Evolutionary conservation across 352 stramenopile genomes (phyloP).

Genomic region (Globisporangium yorkense): DNA sequence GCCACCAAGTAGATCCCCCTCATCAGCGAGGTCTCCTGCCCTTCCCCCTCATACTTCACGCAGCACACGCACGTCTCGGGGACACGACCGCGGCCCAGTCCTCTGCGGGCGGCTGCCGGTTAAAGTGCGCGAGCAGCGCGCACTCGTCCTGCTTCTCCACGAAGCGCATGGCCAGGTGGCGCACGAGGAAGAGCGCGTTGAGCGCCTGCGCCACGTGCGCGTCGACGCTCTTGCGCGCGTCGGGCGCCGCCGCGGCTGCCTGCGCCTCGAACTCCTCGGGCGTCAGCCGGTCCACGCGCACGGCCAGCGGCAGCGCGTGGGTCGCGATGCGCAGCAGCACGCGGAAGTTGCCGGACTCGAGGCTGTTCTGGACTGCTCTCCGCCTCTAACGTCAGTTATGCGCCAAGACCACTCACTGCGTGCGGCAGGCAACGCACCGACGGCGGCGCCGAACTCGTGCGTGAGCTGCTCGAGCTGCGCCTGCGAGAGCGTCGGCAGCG

Average conservation of each 20-base stretch:
- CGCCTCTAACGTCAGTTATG: no score
- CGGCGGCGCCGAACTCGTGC: constrained; percentile 48
- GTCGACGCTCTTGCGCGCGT: constrained; percentile 27
- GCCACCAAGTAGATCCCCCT: background rate
- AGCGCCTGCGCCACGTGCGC: constrained; percentile 41
- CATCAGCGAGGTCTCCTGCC: background rate
- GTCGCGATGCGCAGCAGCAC: constrained; percentile 61
- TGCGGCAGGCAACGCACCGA: constrained; percentile 27
- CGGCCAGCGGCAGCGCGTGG: constrained; percentile 48
- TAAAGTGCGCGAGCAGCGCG: constrained; percentile 60
- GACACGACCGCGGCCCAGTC: constrained; percentile 27
- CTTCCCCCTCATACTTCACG: background rate
- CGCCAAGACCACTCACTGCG: no score
- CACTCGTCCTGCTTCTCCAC: constrained; percentile 62
- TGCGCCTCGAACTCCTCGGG: constrained; percentile 39
- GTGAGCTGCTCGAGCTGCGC: constrained; percentile 52
- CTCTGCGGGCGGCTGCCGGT: constrained; percentile 20
- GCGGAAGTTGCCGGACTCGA: constrained; percentile 69
- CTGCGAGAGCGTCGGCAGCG: constrained; percentile 51
- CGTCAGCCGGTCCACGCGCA: constrained; percentile 48
- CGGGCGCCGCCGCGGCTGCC: constrained; percentile 11
- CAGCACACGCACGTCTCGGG: constrained; percentile 18
- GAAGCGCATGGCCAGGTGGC: constrained; percentile 68
- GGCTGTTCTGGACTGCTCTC: constrained; percentile 50
- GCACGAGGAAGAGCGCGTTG: constrained; percentile 71